Evolutionary conservation across 306 rosid species (phyloP), one percentile per base, ranked within the genome.

Genomic region (Astragalus glycyphyllos): DNA sequence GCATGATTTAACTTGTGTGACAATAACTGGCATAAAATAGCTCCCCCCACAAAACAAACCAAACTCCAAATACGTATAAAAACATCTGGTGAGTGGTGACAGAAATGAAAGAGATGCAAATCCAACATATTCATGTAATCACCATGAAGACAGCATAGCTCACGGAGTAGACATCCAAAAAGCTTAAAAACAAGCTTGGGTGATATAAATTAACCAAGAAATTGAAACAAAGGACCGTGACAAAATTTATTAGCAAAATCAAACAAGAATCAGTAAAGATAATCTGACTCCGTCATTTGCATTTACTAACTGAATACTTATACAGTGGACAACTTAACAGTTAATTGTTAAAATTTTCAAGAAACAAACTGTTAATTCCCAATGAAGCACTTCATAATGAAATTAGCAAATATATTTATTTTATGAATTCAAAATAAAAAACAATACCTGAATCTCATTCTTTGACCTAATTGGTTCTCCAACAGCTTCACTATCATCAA

Each of bases 391-490:
- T 13, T 2, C 4, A 60, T 0, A 60, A 68, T 46, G 42, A 60
- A 34, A 45, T 42, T 49, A 55, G 2, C 47, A 49, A 44, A 61
- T 38, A 55, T 17, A 34, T 23, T 45, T 2, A 66, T 16, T 58
- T 10, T 16, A 64, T 23, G 7, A 51, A 16, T 40, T 0, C 34
- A 6, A 16, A 49, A 5, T n/a, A 13, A 47, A 53, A 13, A 66
- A 7, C 1, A 57, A 46, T 71, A 88, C 98, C 98, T 84, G 84
- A 75, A 87, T 77, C 82, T 93, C 98, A 74, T 88, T 82, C 72
- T 82, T 86, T 55, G 95, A 86, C 72, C 58, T 80, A 68, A 88
- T 79, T 44, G 92, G 98, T 65, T 79, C 86, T 67, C 49, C 78
- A 1, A 40, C 51, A 56, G 11, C 83, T 6, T 45, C 84, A n/a